A percentile compares a stretch with the other conserved stretches of the same genome.
phyloP scores from a whole-genome alignment of 495 filamentous ascomycete species.

The Chaetomium cochliodes region DNA sequence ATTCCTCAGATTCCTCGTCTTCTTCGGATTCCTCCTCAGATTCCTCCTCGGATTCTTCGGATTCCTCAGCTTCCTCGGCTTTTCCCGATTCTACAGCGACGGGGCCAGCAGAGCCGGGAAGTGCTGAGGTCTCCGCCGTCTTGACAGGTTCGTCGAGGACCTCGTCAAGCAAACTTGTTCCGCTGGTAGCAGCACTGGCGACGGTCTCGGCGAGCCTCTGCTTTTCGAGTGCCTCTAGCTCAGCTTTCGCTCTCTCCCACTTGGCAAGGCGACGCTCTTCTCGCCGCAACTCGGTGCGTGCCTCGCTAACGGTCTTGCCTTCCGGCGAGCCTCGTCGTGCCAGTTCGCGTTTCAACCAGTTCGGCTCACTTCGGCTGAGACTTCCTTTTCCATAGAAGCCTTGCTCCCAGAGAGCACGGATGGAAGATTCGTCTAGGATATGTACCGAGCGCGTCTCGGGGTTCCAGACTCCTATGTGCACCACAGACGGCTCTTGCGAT shows the following conservation, averaged over 20 bases:
- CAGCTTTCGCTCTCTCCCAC: slow-evolving; percentile 79
- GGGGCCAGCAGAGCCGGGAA: slow-evolving; percentile 3
- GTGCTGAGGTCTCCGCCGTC: not conserved
- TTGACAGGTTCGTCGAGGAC: slow-evolving; percentile 6
- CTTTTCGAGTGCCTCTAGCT: slow-evolving; percentile 75
- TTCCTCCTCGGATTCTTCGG: not conserved
- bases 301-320: slow-evolving; percentile 61
- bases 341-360: slow-evolving; percentile 83
- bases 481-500: slow-evolving; percentile 60
- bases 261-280: slow-evolving; percentile 81
- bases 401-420: slow-evolving; percentile 85
- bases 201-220: slow-evolving; percentile 63
- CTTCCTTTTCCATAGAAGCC: slow-evolving; percentile 95
- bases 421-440: slow-evolving; percentile 70
- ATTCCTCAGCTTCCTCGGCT: not conserved
- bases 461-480: slow-evolving; percentile 75
- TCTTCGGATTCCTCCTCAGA: not conserved
- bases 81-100: not conserved
- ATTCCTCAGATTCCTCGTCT: no score
- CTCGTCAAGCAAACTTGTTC: slow-evolving; percentile 4
- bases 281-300: slow-evolving; percentile 71
- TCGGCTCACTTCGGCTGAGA: slow-evolving; percentile 89
- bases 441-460: slow-evolving; percentile 78
- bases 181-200: slow-evolving; percentile 7
- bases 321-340: slow-evolving; percentile 62